Base-by-base conservation (phyloP, 257 asterid species). In the Sherardia arvensis region DNA sequence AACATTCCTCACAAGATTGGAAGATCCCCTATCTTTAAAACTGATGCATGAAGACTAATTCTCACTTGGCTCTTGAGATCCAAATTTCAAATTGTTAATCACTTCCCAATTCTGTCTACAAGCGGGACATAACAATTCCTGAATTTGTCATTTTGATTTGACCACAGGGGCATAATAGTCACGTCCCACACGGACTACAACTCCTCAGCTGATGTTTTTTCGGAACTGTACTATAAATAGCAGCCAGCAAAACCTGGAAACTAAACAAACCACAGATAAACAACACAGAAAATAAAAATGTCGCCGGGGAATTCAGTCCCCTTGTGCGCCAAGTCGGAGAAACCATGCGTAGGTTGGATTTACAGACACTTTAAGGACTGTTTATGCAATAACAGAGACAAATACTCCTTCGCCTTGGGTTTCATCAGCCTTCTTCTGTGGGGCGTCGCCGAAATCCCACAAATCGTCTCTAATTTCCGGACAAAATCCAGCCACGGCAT, bases 401-500 rank as follows among this genome's bases (percentile, higher is more conserved):
- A 80, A 28, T 22, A 83, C 4, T 93, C 99, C 0, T 93, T 93
- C 49, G 88, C 65, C n/a, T 84, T 89, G 32, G 99, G 99, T 7
- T 28, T 93, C 8, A 23, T 77, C 21, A 93, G 97, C 67, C 91
- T 93, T 3, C 6, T 85, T 3, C 79, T 66, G 47, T 93, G 97
- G 97, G 70, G 83, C 3, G 85, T 93, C 18, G 97, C 99, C 29
- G 99, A 93, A 78, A 83, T 93, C 83, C 99, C 99, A 8, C 97
- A 93, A 74, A 93, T 93, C 45, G 26, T 85, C 72, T 80, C 96
- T 27, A 93, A 93, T 64, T 93, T 85, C 76, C 68, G 80, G 25
- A 66, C 94, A 0, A 89, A 93, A 64, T 93, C 99, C 54, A 78
- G 94, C 78, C 94, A 87, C 66, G 96, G 99, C 14, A 72, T 93